Conservation (phyloP, 441 rosid genomes). For the Corymbia citriodora region DNA sequence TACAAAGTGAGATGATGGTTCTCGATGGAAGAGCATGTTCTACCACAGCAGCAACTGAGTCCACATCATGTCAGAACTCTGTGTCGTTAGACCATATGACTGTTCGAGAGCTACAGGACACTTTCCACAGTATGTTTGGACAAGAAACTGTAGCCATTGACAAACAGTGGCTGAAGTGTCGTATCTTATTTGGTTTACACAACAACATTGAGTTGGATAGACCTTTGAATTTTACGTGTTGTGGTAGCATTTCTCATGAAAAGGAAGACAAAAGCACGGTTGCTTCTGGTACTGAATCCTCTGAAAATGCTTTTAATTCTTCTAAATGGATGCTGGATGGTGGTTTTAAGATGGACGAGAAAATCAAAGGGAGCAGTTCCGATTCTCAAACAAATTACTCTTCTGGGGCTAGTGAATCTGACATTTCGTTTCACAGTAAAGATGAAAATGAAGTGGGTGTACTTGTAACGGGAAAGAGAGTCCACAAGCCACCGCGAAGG, state of each 20-base stretch:
- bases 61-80: neutral
- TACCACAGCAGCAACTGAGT: neutral
- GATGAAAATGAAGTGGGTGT: conserved; percentile 1
- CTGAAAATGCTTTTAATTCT: neutral
- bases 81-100: conserved; percentile 6
- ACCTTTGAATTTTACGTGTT: neutral
- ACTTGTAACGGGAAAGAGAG: conserved; percentile 10
- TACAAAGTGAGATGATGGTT: neutral
- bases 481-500: conserved; percentile 12
- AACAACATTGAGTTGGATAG: neutral
- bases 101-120: conserved; percentile 5
- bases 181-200: conserved; percentile 5
- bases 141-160: conserved; percentile 3
- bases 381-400: neutral
- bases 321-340: neutral
- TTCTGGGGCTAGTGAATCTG: conserved; percentile 1
- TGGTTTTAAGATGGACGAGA: neutral
- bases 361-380: neutral
- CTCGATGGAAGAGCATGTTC: neutral
- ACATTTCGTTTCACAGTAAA: conserved; percentile 1
- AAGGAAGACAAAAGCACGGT: neutral
- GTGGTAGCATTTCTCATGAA: neutral
- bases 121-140: conserved; percentile 6
- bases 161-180: conserved; percentile 11
- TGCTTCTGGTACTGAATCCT: neutral